Evolutionary conservation across 306 rosid genomes (phyloP), one percentile per base, ranked within the genome.

Genomic region (Herpetospermum pedunculosum): DNA sequence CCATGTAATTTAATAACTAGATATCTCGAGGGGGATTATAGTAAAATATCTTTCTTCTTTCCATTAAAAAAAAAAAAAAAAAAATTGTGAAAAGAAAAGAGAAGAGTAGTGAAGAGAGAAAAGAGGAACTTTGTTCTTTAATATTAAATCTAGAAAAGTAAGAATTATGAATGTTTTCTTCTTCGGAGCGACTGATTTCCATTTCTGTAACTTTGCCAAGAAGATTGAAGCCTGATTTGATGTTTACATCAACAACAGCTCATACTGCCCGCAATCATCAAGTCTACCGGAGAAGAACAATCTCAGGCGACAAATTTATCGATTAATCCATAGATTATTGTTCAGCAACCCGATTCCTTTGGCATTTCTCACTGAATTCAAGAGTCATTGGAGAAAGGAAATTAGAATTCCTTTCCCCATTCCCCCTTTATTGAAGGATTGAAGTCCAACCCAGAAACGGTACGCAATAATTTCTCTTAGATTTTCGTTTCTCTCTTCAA

Each of bases 401-500:
- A n/a, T 21, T 9, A 18, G 46, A 4, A 70, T 44, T 44, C 43
- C 26, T 29, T 47, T 28, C 29, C 74, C 41, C 43, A 70, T 70
- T 70, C 4, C 74, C 30, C 74, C 9, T 29, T n/a, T n/a, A n/a
- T n/a, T n/a, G n/a, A n/a, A n/a, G n/a, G n/a, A 28, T 70, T 16
- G 18, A 47, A 46, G 40, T 44, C 28, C 43, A 16, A 15, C 23
- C 25, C 74, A 18, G 37, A 70, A 28, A 47, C 38, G 54, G 55
- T 44, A 69, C 34, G 0, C 73, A 68, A 68, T 68, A 6, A 43
- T 71, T 78, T 73, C 38, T 11, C 53, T 63, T 35, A 7, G 63
- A 73, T 78, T 80, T 77, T 60, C 76, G 60, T 19, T 72, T 11
- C 14, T 38, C 8, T 23, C 38, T 25, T 70, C 75, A 72, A 9